A percentile compares a stretch with the other conserved stretches of the same genome.
Conservation (phyloP, 2,329 filamentous ascomycete species). For the Periconia sp. region DNA sequence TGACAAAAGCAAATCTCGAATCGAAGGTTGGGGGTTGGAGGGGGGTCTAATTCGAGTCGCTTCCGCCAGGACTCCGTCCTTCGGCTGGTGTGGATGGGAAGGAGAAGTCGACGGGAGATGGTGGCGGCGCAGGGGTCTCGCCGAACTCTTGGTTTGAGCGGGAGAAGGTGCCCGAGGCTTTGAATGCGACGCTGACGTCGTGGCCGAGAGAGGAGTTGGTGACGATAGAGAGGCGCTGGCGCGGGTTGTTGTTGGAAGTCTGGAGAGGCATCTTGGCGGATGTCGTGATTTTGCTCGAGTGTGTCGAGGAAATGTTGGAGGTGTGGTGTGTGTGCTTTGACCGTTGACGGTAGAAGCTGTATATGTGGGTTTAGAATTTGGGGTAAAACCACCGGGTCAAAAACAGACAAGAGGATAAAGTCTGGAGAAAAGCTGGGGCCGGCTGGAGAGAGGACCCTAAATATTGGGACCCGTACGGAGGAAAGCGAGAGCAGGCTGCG, state of each 20-base stretch:
- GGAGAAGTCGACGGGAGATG: constrained; percentile 49
- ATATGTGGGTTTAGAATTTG: constrained; percentile 1
- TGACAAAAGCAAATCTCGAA: constrained; percentile 20
- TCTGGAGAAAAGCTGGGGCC: constrained; percentile 16
- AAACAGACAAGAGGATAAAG: constrained; percentile 7
- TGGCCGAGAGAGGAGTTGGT: constrained; percentile 48
- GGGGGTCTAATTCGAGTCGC: constrained; percentile 26
- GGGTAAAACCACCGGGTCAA: constrained; percentile 1
- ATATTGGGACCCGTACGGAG: constrained; percentile 21
- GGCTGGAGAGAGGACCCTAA: constrained; percentile 22
- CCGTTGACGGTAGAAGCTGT: background rate
- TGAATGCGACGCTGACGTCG: constrained; percentile 49
- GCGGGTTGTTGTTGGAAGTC: constrained; percentile 36
- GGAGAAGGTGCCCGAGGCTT: constrained; percentile 37
- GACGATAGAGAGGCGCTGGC: constrained; percentile 50
- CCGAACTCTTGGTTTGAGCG: constrained; percentile 35
- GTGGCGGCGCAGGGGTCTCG: constrained; percentile 49
- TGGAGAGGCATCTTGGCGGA: constrained; percentile 34
- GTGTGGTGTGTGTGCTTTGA: background rate
- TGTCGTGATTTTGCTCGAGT: background rate
- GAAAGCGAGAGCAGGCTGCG: constrained; percentile 8
- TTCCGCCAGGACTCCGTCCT: constrained; percentile 26
- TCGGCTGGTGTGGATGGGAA: constrained; percentile 42
- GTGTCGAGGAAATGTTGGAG: background rate
- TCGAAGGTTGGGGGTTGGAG: constrained; percentile 3